A percentile compares a stretch with the other conserved stretches of the same genome.
Conservation (phyloP, 2,329 filamentous ascomycete species). For the Colletotrichum orbiculare region DNA sequence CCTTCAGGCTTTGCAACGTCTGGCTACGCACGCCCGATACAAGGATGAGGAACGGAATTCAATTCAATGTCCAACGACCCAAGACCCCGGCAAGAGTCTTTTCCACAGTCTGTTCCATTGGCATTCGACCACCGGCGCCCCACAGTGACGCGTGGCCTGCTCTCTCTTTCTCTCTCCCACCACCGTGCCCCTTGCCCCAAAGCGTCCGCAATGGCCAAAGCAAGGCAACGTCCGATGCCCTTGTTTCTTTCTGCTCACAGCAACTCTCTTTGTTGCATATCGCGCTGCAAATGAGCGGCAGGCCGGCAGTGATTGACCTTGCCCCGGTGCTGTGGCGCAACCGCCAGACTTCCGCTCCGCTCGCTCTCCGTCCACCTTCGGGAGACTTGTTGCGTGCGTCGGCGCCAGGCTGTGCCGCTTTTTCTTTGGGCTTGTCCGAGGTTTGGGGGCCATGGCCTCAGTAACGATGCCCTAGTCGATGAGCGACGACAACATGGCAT, state of each 20-base stretch:
- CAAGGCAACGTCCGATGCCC: conserved; percentile 7
- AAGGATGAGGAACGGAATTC: conserved; percentile 1
- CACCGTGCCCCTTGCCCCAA: conserved; percentile 9
- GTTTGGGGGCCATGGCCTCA: not conserved
- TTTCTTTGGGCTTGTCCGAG: not conserved
- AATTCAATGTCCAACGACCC: conserved; percentile 10
- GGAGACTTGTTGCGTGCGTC: not conserved
- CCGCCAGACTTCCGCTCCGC: conserved; percentile 24
- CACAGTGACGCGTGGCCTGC: conserved; percentile 34
- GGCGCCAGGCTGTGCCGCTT: conserved; percentile 16
- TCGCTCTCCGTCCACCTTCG: conserved; percentile 18
- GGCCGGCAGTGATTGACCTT: conserved; percentile 1
- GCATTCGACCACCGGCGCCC: conserved; percentile 9
- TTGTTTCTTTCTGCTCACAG: not conserved
- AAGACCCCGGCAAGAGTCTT: conserved; percentile 3
- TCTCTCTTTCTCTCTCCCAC: conserved; percentile 6
- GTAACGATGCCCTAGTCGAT: conserved; percentile 7
- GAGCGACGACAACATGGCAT: conserved; percentile 9
- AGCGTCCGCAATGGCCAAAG: conserved; percentile 13
- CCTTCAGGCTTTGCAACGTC: too few relatives aligned
- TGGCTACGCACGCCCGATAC: too few relatives aligned
- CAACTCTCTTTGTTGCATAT: conserved; percentile 14
- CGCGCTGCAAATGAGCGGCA: not conserved
- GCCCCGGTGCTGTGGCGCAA: conserved; percentile 17
- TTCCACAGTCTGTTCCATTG: conserved; percentile 11